These are phyloP conservation scores for Entomortierella beljakovae DNA, from an alignment of 192 early-diverging fungal species.

Conservation along the genomic window DNA sequence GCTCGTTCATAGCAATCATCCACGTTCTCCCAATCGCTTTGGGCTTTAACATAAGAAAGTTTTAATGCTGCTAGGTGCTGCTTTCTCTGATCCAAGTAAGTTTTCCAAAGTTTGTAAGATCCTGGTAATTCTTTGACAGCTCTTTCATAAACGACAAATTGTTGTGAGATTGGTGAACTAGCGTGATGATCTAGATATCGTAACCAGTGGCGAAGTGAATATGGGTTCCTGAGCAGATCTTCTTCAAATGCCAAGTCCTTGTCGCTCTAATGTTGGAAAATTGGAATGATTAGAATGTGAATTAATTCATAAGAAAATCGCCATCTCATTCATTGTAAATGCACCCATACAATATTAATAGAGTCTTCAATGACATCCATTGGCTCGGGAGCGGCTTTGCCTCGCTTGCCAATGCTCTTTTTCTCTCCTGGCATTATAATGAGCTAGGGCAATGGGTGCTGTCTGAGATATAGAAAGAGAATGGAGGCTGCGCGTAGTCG, in stretches of 20 bases:
- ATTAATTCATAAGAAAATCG: neutral
- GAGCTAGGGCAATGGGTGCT: neutral
- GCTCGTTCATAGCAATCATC: constrained; percentile 88
- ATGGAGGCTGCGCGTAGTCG: neutral
- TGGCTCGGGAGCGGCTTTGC: constrained; percentile 22
- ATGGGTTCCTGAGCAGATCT: constrained; percentile 74
- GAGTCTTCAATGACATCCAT: constrained; percentile 45
- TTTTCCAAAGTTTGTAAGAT: constrained; percentile 96
- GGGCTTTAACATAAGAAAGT: constrained; percentile 63
- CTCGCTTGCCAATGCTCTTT: constrained; percentile 14
- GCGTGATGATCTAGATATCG: constrained; percentile 92
- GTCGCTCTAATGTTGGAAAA: constrained; percentile 54
- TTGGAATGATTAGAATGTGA: neutral
- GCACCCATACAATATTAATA: constrained; percentile 39
- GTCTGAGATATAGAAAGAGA: neutral
- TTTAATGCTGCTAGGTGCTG: constrained; percentile 55
- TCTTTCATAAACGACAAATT: constrained; percentile 86
- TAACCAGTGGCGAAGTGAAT: constrained; percentile 84
- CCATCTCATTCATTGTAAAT: neutral
- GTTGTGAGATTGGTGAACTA: constrained; percentile 51
- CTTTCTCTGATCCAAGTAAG: constrained; percentile 80
- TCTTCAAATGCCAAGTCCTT: constrained; percentile 77
- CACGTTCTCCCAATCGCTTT: constrained; percentile 72
- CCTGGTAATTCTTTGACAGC: constrained; percentile 90
- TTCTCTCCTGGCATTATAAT: constrained; percentile 40